Evolutionary conservation across 31 red algal genomes (phyloP), one percentile per base, ranked within the genome.

Genomic region (Endocladia muricata): DNA sequence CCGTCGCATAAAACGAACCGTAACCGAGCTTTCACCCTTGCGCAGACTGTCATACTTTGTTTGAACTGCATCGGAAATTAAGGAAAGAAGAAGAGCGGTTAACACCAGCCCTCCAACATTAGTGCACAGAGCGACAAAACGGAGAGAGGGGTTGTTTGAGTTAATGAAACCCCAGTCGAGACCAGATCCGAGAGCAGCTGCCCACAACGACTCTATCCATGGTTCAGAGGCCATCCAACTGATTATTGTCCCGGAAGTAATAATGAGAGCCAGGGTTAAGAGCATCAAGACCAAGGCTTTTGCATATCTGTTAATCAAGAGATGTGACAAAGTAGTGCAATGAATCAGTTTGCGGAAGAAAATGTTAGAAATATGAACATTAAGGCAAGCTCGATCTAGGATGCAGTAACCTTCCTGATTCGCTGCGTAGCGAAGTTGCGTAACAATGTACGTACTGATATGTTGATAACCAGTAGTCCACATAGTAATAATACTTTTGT

Each of bases 381-480:
- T n/a, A n/a, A n/a, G n/a, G n/a, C n/a, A n/a, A n/a, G n/a, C n/a
- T n/a, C n/a, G n/a, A n/a, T n/a, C n/a, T n/a, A n/a, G n/a, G n/a
- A n/a, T n/a, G n/a, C n/a, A n/a, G n/a, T n/a, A n/a, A n/a, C n/a
- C n/a, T n/a, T n/a, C n/a, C n/a, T n/a, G n/a, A n/a, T n/a, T n/a
- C n/a, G n/a, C n/a, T n/a, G n/a, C n/a, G n/a, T n/a, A n/a, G n/a
- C n/a, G n/a, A n/a, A n/a, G n/a, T n/a, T n/a, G n/a, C n/a, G n/a
- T 37, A 0, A 34, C 28, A 61, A 0, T 31, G 19, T 64, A 87
- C 83, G 72, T 87, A 87, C 83, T 73, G 66, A 34, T 78, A 70
- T 44, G 85, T 88, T 80, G 85, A 88, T 30, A 88, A 69, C 85
- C 85, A 88, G 43, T 88, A 88, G 44, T 88, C 74, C 17, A 88